Evolutionary conservation across 352 stramenopile species (phyloP).

Genomic region (Pythium brassicae): DNA sequence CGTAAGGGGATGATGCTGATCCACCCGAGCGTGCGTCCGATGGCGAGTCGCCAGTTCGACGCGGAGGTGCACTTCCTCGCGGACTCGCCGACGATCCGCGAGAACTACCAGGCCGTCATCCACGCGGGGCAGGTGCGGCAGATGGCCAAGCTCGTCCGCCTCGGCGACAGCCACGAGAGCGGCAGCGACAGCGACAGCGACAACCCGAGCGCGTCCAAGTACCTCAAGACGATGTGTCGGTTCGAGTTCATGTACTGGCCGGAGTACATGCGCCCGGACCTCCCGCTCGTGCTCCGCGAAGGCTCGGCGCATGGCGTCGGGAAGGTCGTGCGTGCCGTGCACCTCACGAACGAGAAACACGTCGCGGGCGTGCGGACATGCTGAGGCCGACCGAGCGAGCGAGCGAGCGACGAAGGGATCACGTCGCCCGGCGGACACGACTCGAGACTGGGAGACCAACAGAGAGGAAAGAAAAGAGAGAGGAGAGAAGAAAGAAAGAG

Average conservation of each 20-base stretch:
- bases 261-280: conserved; percentile 74
- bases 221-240: conserved; percentile 48
- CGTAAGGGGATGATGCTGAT: conserved; percentile 20
- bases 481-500: background rate
- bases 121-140: conserved; percentile 76
- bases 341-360: conserved; percentile 37
- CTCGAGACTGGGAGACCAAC: no score
- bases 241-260: conserved; percentile 88
- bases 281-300: conserved; percentile 73
- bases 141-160: conserved; percentile 73
- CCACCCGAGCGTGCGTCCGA: conserved; percentile 12
- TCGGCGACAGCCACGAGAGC: conserved; percentile 16
- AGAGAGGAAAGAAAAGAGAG: no score
- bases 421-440: no score
- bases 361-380: conserved; percentile 42
- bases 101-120: conserved; percentile 81
- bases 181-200: conserved; percentile 7
- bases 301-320: conserved; percentile 62
- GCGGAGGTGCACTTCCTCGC: conserved; percentile 12
- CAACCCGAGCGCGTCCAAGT: background rate
- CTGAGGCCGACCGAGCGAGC: conserved; percentile 18
- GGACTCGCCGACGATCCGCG: conserved; percentile 47
- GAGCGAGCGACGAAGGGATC: no score
- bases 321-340: conserved; percentile 56
- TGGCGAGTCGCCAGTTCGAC: conserved; percentile 13